phyloP scores from a whole-genome alignment of 768 basidiomycete genomes.

The Lactarius quietus region DNA sequence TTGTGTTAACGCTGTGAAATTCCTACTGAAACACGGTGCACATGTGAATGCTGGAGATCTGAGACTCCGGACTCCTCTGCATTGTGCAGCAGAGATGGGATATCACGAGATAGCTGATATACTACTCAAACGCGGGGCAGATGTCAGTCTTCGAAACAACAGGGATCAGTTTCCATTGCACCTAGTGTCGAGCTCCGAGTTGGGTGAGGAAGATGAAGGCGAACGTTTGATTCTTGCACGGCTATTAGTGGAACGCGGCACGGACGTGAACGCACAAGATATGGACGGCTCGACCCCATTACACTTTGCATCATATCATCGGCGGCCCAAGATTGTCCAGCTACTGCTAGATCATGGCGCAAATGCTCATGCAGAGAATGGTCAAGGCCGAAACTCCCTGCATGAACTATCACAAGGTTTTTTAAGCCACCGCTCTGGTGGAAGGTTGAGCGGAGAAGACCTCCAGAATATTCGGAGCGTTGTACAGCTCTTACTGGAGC shows the following conservation, averaged over 20 bases:
- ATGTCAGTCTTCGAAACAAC: neutral
- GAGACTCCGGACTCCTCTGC: neutral
- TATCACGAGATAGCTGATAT: neutral
- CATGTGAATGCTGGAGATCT: neutral
- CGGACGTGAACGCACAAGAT: neutral
- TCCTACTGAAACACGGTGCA: neutral
- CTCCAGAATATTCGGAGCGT: neutral
- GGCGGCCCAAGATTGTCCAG: neutral
- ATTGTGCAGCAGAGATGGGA: neutral
- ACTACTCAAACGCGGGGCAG: neutral
- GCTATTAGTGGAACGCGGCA: neutral
- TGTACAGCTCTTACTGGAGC: neutral
- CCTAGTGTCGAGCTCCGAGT: neutral
- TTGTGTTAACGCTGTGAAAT: neutral
- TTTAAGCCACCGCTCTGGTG: no score
- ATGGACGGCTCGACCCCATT: neutral
- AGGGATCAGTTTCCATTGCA: neutral
- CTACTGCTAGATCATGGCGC: neutral
- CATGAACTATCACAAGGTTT: neutral
- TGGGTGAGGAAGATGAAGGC: neutral
- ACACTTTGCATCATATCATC: neutral
- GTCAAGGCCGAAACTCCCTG: neutral
- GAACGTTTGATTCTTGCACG: neutral
- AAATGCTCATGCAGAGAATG: neutral
- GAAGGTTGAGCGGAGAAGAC: neutral